A percentile compares a stretch with the other conserved stretches of the same genome.
These are phyloP conservation scores for Huiozyma naganishii DNA, from an alignment of 805 yeast species.

Conservation along the genomic window DNA sequence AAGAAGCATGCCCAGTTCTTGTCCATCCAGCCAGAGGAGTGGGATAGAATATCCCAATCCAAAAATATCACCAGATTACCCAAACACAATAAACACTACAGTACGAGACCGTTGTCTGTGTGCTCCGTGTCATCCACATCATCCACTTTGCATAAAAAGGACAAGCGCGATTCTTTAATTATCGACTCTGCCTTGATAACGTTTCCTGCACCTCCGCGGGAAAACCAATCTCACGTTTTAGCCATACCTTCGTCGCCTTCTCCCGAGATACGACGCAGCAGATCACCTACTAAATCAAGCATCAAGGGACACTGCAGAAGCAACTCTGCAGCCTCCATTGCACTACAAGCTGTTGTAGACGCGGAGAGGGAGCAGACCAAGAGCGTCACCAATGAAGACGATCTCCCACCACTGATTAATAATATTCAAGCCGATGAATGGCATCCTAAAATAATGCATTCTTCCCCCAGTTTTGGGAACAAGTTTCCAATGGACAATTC, in stretches of 20 bases:
- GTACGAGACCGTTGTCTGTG: conserved; percentile 21
- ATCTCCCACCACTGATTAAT: background rate
- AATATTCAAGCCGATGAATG: background rate
- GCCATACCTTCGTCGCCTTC: conserved; percentile 35
- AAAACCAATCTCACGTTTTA: conserved; percentile 50
- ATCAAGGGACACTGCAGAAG: conserved; percentile 28
- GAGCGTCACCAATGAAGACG: background rate
- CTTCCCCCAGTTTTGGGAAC: conserved; percentile 17
- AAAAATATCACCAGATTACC: conserved; percentile 7
- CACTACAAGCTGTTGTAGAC: conserved; percentile 63
- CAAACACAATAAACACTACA: conserved; percentile 7
- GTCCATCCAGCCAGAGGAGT: conserved; percentile 79
- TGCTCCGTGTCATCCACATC: conserved; percentile 32
- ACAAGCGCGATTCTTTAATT: conserved; percentile 29
- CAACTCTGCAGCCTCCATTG: conserved; percentile 49
- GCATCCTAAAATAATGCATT: conserved; percentile 4
- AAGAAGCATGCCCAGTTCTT: conserved; percentile 74
- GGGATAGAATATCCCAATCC: conserved; percentile 48
- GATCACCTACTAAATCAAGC: conserved; percentile 10
- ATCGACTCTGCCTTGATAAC: conserved; percentile 30
- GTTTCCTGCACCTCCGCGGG: conserved; percentile 57
- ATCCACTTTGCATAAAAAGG: conserved; percentile 23
- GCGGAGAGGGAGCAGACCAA: conserved; percentile 33
- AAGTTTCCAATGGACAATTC: conserved; percentile 3
- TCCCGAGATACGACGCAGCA: conserved; percentile 12